A percentile compares a stretch with the other conserved stretches of the same genome.
Evolutionary conservation across 2,329 filamentous ascomycete genomes (phyloP).

Genomic region (Paecilomyces niveus): DNA sequence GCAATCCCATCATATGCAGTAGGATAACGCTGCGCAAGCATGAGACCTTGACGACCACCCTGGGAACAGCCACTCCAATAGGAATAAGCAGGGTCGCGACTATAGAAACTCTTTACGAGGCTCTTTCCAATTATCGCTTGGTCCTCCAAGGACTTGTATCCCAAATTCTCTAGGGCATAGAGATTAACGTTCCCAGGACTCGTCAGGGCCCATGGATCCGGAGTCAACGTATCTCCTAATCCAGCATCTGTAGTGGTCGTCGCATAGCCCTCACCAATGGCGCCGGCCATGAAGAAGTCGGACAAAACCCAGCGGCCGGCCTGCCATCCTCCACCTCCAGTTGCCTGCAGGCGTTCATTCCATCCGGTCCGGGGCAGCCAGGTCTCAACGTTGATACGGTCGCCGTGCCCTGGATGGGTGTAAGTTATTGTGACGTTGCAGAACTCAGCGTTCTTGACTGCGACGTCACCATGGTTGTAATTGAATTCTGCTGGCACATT

Average conservation of each 20-base stretch:
- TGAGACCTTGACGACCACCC: constrained; percentile 15
- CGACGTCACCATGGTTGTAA: constrained; percentile 5
- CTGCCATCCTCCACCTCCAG: constrained; percentile 32
- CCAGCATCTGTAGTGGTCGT: constrained; percentile 8
- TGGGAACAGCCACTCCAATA: constrained; percentile 16
- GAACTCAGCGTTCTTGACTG: constrained; percentile 12
- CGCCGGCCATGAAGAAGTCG: constrained; percentile 8
- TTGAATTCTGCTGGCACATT: constrained; percentile 1
- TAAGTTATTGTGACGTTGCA: constrained; percentile 34
- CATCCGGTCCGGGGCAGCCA: constrained; percentile 26
- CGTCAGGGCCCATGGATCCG: constrained; percentile 5
- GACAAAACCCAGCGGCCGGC: constrained; percentile 8
- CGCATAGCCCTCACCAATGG: constrained; percentile 5
- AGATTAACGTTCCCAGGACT: constrained; percentile 7
- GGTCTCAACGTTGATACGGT: constrained; percentile 23
- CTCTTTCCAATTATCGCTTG: constrained; percentile 11
- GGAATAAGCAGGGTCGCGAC: constrained; percentile 5
- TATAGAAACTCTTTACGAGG: constrained; percentile 4
- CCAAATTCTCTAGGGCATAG: constrained; percentile 20
- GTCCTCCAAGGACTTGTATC: constrained; percentile 21
- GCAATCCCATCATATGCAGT: constrained; percentile 52
- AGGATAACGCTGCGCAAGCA: constrained; percentile 45
- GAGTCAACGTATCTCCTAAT: background rate
- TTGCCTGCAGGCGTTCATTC: constrained; percentile 31
- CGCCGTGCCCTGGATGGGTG: constrained; percentile 30